Base-by-base conservation (phyloP, 2,329 filamentous ascomycete species). In the Mycosphaerella sp. region DNA sequence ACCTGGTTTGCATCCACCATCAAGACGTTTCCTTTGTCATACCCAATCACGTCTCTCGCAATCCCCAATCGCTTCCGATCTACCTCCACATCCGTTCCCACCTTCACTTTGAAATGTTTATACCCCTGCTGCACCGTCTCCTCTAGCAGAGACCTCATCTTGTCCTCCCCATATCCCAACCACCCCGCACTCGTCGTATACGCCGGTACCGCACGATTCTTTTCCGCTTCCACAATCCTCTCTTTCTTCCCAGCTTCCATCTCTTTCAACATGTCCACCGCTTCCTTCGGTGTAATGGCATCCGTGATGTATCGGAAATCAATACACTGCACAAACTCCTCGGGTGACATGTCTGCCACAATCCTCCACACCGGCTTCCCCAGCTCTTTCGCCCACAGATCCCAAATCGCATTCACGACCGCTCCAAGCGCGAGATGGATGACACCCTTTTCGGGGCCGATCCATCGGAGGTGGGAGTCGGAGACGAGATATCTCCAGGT, bases 251-350 rank as follows among this genome's bases (percentile, higher is more conserved):
- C 84, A 1, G 70, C 62, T 71, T 88, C 83, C 21, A 79, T 74
- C 66, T 80, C 80, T 63, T 78, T 80, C 43, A 95, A 76, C 67
- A 95, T 76, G 21, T 76, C 77, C 38, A 95, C 69, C 0, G 89
- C 89, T 71, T 95, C 90, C 40, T 89, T 85, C 0, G 87, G 88
- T 0, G 89, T 95, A 61, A 95, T 78, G n/a, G 89, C 89, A 72
- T 95, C 90, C 23, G 87, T 93, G 71, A 95, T 95, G 74, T 96
- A 95, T 47, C 90, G 80, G 76, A 95, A 96, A 74, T 95, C 91
- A 69, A 96, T 91, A 74, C 90, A 92, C 55, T 78, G 74, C 48
- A 95, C 89, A 48, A 95, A 82, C 74, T 95, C 85, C 73, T 93
- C 86, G 1, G 90, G 89, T 3, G 80, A 85, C 87, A 95, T 95